Base-by-base conservation (phyloP, 2,329 filamentous ascomycete genomes). In the Venturia effusa region DNA sequence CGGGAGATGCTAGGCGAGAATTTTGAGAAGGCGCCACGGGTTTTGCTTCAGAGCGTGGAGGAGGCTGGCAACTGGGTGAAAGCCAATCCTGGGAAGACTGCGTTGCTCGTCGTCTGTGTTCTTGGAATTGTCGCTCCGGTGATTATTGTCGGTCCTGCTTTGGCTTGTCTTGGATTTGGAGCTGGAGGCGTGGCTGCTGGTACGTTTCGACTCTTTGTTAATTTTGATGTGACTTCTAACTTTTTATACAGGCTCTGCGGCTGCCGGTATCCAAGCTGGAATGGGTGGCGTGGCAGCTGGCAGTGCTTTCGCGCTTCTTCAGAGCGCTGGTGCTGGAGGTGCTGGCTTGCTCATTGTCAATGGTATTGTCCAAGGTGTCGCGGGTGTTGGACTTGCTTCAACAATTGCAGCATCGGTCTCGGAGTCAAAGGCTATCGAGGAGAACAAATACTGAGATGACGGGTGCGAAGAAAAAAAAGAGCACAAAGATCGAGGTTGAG, bases 1-100 rank as follows among this genome's bases (percentile, higher is more conserved):
- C 24, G 48, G 1, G 15, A 30, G 3, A 2, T 32, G 6, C 13
- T 54, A 7, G 48, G 48, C 15, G 6, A 45, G 6, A 45, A 45
- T 17, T 17, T 45, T 30, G 24, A 54, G 19, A 32, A 30, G 4
- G 48, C 24, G 3, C 24, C 48, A 2, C 8, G 8, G 24, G 17
- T 54, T 3, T 1, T 54, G 24, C 2, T 30, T 1, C 11, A 54
- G 13, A 54, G 48, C 11, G 22, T 15, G 48, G 24, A 54, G 13
- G 48, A 54, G 48, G 48, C 48, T 30, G 10, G 1, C 8, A 68
- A 75, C 0, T 76, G 71, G 73, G 67, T 77, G 7, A 73, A 69
- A 24, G 75, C 73, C 1, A 71, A 73, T 40, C 70, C 74, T 0
- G 73, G 74, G 3, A 76, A 74, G 61, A 54, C 48, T 22, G 48